Percentiles rank a stretch among this genome's conserved stretches.
phyloP scores from a whole-genome alignment of 2,329 filamentous ascomycete species.

The Stagonosporopsis chrysanthemi region DNA sequence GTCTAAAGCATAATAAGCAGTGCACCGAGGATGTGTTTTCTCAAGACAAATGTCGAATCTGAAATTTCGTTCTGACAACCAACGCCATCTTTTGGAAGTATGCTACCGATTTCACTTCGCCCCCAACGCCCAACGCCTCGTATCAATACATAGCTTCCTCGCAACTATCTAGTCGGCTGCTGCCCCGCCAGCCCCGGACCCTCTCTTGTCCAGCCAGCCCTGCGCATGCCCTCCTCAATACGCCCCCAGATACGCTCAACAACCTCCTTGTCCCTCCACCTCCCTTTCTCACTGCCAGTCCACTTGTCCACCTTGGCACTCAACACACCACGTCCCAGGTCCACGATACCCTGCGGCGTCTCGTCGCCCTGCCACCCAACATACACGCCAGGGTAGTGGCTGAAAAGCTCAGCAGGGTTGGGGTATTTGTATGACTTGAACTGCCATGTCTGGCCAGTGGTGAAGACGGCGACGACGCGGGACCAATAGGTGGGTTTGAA shows the following conservation, averaged over 20 bases:
- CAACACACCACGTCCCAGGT: conserved; percentile 86
- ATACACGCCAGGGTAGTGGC: conserved; percentile 84
- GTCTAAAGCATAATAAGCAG: neutral
- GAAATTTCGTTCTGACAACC: neutral
- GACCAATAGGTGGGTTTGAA: conserved; percentile 99
- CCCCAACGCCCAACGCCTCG: conserved; percentile 17
- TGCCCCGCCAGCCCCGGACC: conserved; percentile 58
- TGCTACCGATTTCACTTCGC: conserved; percentile 19
- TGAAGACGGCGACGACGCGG: conserved; percentile 94
- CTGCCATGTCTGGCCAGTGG: conserved; percentile 96
- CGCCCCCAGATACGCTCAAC: conserved; percentile 92
- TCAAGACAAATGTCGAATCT: neutral
- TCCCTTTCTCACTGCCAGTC: conserved; percentile 59
- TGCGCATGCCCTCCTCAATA: conserved; percentile 87
- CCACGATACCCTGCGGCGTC: conserved; percentile 76
- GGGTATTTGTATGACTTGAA: conserved; percentile 99
- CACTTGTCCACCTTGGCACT: conserved; percentile 85
- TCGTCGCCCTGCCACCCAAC: conserved; percentile 90
- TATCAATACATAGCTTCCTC: neutral
- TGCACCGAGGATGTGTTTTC: neutral
- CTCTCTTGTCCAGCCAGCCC: conserved; percentile 81
- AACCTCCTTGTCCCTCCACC: conserved; percentile 90
- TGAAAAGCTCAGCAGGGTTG: conserved; percentile 85
- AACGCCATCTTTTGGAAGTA: conserved; percentile 18
- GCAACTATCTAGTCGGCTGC: conserved; percentile 24